Evolutionary conservation across 1,139 yeast genomes (phyloP), one percentile per base, ranked within the genome.

Genomic region (Pichia sp.): DNA sequence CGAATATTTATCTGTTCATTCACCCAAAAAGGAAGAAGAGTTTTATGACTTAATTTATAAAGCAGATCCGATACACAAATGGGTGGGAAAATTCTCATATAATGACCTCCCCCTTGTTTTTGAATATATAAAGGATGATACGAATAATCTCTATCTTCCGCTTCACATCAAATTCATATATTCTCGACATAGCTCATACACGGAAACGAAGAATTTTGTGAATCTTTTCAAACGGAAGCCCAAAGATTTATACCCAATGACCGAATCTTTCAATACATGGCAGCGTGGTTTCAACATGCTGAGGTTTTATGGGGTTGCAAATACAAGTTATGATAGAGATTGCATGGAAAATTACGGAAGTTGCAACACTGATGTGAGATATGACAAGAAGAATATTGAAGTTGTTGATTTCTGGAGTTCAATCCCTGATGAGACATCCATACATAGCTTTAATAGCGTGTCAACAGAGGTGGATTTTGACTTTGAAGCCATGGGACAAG

Each of bases 111-210:
- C 31, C 9, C 9, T n/a, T 7, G 32, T 33, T 15, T n/a, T n/a
- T n/a, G 18, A 22, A 4, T 40, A 40, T 15, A 15, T 27, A 4
- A 33, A 29, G 16, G 5, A n/a, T 18, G 8, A 23, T 11, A n/a
- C n/a, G 6, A 11, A 23, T 23, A 8, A 10, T n/a, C 8, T 3
- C 7, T 39, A 31, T 15, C 24, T 39, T 2, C 49, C 50, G 9
- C 14, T 22, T n/a, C 29, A 36, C 9, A 22, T 47, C 2, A 33
- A 32, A 23, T 42, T 39, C 24, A 31, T 46, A 6, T 40, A 37
- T 33, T 41, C 44, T 3, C 35, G 49, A 19, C 51, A 48, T 22
- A 46, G 50, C 20, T 40, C 47, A 2, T 46, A 38, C 13, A 22
- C 18, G 6, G 52, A 47, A 22, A 43, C 48, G 1, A 29, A 28